Base-by-base conservation (phyloP, 2,329 filamentous ascomycete species). In the Didymella lethalis region DNA sequence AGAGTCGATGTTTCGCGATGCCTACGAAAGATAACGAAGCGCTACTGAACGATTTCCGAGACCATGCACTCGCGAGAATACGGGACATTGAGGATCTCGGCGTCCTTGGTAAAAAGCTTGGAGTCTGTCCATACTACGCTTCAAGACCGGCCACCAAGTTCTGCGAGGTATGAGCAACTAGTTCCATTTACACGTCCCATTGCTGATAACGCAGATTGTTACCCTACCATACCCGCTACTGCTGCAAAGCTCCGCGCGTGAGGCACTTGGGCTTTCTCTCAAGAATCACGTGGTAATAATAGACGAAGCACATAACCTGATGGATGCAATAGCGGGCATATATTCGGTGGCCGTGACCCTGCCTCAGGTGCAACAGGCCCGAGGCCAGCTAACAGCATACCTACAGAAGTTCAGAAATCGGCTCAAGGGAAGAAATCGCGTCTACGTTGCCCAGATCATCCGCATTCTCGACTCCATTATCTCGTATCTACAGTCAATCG, bases 271-370 rank as follows among this genome's bases (percentile, higher is more conserved):
- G 0, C 88, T 99, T 43, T 94, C 90, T 25, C 78, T 99, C 8
- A 93, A 96, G 68, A 88, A 88, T 5, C 95, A 96, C 70, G 83
- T 99, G 0, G 88, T 99, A n/a, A 90, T 99, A 26, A 91, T 99
- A 47, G 95, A 99, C 67, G 95, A 99, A 80, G 95, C 95, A 0
- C 95, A 99, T 75, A 99, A 99, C 72, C 86, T 99, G 51, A 97
- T 97, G 90, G 93, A 97, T 75, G 93, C 94, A 0, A 92, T 99
- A 45, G 86, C 92, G 16, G 90, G 88, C 45, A 95, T 97, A 32
- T 88, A 97, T 74, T 93, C 93, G 0, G 87, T 92, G 0, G 87
- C 90, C 34, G 84, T 98, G 20, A 86, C 86, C 2, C 80, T 96
- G 4, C 80, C 81, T 26, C 93, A 97, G 62, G 80, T 98, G 18